Evolutionary conservation across 495 filamentous ascomycete species (phyloP), one percentile per base, ranked within the genome.

Genomic region (Glarea lozoyensis): DNA sequence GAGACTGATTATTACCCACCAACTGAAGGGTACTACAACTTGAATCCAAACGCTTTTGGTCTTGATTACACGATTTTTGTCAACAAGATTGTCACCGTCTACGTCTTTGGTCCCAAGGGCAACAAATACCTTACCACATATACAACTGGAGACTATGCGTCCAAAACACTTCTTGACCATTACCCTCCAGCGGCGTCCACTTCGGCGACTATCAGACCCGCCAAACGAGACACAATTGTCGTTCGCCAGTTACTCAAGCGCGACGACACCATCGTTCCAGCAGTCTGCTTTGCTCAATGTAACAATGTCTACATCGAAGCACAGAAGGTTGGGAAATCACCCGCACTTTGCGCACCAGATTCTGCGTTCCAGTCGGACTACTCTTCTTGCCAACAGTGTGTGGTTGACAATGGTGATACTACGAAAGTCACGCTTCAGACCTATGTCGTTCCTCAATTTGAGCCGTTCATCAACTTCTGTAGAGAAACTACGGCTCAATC

Each of bases 1-100:
- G 27, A 61, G 33, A 67, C 73, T 3, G 47, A 59, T 33, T 78
- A 70, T 59, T 78, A 69, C 60, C 71, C 73, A 12, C 40, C 40
- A 15, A 67, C 66, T 10, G 49, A 65, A 2, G 69, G 66, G 3
- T 84, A 82, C 52, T 85, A 76, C 61, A 74, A 84, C 32, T 66
- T 85, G n/a, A 60, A 75, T 15, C 82, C 82, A 4, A 49, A 55
- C 1, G 64, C 62, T 12, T 86, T 86, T 51, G 79, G 78, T 6
- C 52, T 86, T 19, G 71, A 67, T 36, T 72, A 78, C 45, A 67
- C 64, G 23, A 80, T 86, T 25, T 84, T 85, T 49, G 64, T 56
- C 30, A 23, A 56, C 2, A 40, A 60, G 16, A 45, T 50, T 0
- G 24, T 59, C n/a, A 37, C 55, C 11, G 27, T 42, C 0, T 42